Base-by-base conservation (phyloP, 768 basidiomycete species). In the Aureoboletus auriporus region DNA sequence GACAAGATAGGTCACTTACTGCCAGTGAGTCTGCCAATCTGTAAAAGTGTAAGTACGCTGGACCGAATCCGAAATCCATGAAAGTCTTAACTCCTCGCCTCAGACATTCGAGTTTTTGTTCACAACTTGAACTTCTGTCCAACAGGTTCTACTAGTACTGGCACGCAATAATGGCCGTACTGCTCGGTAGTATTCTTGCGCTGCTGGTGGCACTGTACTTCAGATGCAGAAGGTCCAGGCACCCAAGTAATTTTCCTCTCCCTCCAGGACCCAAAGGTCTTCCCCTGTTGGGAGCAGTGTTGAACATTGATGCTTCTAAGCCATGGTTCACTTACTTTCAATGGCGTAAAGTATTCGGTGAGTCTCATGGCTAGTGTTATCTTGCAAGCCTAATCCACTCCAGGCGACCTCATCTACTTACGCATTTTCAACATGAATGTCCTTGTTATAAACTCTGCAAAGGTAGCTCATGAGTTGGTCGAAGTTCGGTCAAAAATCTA, bases 231-330 rank as follows among this genome's bases (percentile, higher is more conserved):
- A 9, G 31, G n/a, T 17, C 47, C 27, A 39, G 31, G 12, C 42
- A 28, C 11, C 41, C 38, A 4, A 29, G 16, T 10, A 46, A 46
- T 7, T n/a, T 39, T 35, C 56, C 68, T 16, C 67, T 78, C 27
- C 76, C 75, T 39, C 76, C 75, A 33, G 82, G 80, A 16, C 80
- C 82, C 6, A 75, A 65, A 57, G 72, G 75, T 39, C 57, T 80
- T 31, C 68, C 68, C 11, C 8, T 69, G 14, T 28, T 68, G 26
- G 68, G 68, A 36, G 54, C 51, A 13, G 50, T 44, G 16, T 46
- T 60, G 26, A 60, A 59, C 20, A 44, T 70, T n/a, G 57, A 70
- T 37, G 12, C 54, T 12, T 51, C 59, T 12, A 50, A 52, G 5
- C 66, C 70, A 16, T 70, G 69, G 70, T 36, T 56, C 40, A 60